Evolutionary conservation across 192 early-diverging fungal species (phyloP), one percentile per base, ranked within the genome.

Genomic region (Entomortierella beljakovae): DNA sequence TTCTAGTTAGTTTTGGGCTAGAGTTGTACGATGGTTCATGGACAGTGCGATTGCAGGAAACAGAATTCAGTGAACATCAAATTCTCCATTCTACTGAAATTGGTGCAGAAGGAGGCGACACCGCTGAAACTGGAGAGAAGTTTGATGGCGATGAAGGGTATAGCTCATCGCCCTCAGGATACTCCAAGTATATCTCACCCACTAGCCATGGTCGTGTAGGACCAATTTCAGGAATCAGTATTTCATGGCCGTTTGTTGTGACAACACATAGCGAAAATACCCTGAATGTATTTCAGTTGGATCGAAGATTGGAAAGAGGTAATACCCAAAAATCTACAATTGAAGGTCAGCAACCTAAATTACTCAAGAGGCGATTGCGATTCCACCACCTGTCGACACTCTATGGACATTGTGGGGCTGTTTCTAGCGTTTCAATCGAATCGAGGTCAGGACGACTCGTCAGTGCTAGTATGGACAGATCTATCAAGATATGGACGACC

Each of bases 401-500:
- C 7, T 70, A 79, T 23, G 75, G 75, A 6, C 75, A 79, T 57
- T 79, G 75, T 28, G 75, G 75, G 2, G 75, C 75, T 0, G 75
- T 79, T 3, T 79, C 75, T 20, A 65, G 75, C 48, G 75, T 79
- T 8, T 56, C 75, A 2, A 70, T 79, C 29, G 75, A 79, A 42
- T 35, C 75, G 0, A 32, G 51, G 25, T 79, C 75, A 4, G 75
- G 75, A 0, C 29, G 75, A 8, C 42, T 79, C 13, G 75, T 79
- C 5, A 79, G 75, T 53, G 75, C 67, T 1, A 64, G 75, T 28
- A 79, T 79, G 75, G 75, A 79, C 40, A 56, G 75, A 51, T 79
- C 75, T 0, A 79, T 79, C 67, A 79, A 79, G 54, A 61, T 79
- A 3, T 79, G 75, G 75, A 64, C 67, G 0, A 53, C 70, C 56